These are phyloP conservation scores for Fraxinus angustifolia DNA, from an alignment of 305 asterid species.

Conservation along the genomic window DNA sequence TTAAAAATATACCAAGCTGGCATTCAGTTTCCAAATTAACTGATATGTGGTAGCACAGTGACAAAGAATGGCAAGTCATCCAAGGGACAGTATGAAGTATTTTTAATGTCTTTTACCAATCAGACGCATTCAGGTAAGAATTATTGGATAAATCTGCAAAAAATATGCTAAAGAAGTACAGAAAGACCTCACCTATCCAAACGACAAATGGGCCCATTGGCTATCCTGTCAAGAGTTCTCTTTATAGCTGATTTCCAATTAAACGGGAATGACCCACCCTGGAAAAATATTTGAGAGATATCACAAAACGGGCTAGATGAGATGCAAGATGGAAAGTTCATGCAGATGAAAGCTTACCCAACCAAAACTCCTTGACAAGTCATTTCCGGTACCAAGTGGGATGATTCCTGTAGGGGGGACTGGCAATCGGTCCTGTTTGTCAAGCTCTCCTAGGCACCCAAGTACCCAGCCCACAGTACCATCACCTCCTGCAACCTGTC, in stretches of 20 bases:
- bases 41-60: not conserved
- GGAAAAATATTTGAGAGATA: conserved; percentile 26
- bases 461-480: conserved; percentile 98
- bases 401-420: conserved; percentile 79
- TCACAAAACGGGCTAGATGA: conserved; percentile 25
- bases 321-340: conserved; percentile 21
- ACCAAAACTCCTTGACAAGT: conserved; percentile 91
- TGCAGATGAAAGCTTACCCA: conserved; percentile 63
- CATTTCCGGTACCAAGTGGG: conserved; percentile 99
- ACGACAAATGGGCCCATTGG: conserved; percentile 52
- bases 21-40: not conserved
- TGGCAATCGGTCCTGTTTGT: conserved; percentile 58
- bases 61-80: not conserved
- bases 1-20: not conserved
- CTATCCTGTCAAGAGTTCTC: conserved; percentile 67
- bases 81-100: not conserved
- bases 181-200: conserved; percentile 65
- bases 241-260: conserved; percentile 87
- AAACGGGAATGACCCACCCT: conserved; percentile 97
- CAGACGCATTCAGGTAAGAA: not conserved
- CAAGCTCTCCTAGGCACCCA: conserved; percentile 89
- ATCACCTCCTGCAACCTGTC: conserved; percentile 98
- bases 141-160: not conserved
- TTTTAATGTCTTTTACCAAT: not conserved
- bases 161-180: conserved; percentile 7